Conservation (phyloP, 805 yeast genomes). For the Wickerhamiella brachini region DNA sequence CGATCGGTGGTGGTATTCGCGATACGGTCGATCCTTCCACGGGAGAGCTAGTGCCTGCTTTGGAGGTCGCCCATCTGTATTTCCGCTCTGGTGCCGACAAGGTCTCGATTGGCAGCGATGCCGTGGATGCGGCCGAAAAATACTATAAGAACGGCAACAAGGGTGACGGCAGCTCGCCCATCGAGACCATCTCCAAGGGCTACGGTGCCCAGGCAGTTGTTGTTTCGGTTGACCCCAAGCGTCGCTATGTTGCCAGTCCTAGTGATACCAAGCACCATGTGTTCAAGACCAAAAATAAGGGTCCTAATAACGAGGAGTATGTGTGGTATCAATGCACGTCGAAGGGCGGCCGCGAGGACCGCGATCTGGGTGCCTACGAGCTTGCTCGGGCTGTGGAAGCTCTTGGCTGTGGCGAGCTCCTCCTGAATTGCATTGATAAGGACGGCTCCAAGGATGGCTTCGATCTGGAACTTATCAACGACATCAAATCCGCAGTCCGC, state of each 20-base stretch:
- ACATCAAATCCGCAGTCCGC: conserved; percentile 57
- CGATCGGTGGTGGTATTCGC: conserved; percentile 97
- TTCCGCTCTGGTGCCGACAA: conserved; percentile 97
- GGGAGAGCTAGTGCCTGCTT: conserved; percentile 66
- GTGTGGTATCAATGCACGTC: conserved; percentile 94
- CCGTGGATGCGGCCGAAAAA: conserved; percentile 80
- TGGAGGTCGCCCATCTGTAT: conserved; percentile 80
- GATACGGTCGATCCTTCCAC: conserved; percentile 72
- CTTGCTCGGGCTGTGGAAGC: conserved; percentile 79
- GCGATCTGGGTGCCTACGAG: conserved; percentile 85
- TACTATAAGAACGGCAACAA: conserved; percentile 45
- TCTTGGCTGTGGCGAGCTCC: conserved; percentile 91
- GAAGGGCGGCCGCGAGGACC: conserved; percentile 88
- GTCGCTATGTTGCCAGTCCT: conserved; percentile 61
- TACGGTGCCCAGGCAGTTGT: conserved; percentile 98
- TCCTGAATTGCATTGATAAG: conserved; percentile 88
- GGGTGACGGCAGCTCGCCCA: conserved; percentile 69
- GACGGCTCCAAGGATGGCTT: conserved; percentile 95
- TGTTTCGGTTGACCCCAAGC: conserved; percentile 93
- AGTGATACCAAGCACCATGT: conserved; percentile 45
- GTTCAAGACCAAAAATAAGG: conserved; percentile 49
- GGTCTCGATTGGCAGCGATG: conserved; percentile 95
- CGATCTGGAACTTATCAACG: conserved; percentile 71
- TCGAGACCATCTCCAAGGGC: conserved; percentile 81
- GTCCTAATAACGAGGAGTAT: conserved; percentile 80